Base-by-base conservation (phyloP, 2,329 filamentous ascomycete genomes). In the Trichoderma atroviride region DNA sequence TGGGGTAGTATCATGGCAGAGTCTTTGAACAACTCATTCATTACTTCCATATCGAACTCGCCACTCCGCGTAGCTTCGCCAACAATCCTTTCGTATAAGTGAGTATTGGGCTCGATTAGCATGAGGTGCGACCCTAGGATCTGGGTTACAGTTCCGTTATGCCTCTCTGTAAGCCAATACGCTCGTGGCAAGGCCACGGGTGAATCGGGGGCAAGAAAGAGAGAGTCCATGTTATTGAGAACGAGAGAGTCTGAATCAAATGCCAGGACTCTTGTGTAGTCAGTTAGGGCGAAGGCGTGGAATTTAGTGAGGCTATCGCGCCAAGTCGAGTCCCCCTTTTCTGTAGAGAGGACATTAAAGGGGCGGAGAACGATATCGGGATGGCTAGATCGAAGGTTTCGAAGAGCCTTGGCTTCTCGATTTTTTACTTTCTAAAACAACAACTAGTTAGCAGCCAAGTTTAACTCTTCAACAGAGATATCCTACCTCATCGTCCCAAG, bases 111-210 rank as follows among this genome's bases (percentile, higher is more conserved):
- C 69, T 87, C 80, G 43, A 92, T 79, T 5, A 92, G 84, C 43
- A 63, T 63, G 40, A 63, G 24, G 7, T 63, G 60, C 9, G 60
- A 53, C 2, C 88, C 87, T 11, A 92, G 81, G n/a, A 50, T 50
- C 43, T 50, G 43, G 5, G 19, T 50, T 22, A n/a, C 43, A 50
- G 43, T 50, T 10, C 43, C 43, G 43, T 50, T 22, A 22, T 13
- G 9, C n/a, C 43, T n/a, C 10, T 50, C n/a, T n/a, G 43, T 50
- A 22, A 88, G 81, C 91, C 91, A 92, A 76, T 93, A 92, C 10
- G 90, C 91, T 40, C 88, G 86, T 1, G 91, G 89, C 85, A 92
- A 89, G 3, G 90, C 89, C 6, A 91, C 84, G 0, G 86, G 81
- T 1, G 85, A 83, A 1, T 80, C 76, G 0, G 91, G 91, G 1